These are phyloP conservation scores for Lagenidium giganteum DNA, from an alignment of 352 stramenopile species.

Conservation along the genomic window DNA sequence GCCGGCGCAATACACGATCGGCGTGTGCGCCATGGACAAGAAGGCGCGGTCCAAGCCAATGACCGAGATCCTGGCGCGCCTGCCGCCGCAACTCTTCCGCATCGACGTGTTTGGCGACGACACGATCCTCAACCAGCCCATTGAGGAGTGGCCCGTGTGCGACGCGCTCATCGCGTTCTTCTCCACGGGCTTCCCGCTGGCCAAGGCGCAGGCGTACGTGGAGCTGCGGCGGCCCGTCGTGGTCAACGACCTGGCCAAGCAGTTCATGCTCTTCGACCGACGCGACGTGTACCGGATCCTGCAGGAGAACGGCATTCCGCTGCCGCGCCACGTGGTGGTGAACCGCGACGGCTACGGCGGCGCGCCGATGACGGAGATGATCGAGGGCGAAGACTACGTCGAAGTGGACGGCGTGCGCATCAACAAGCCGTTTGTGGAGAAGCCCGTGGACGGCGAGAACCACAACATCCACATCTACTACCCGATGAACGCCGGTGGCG, in stretches of 20 bases:
- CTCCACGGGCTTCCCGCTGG: constrained; percentile 95
- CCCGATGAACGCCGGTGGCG: constrained; percentile 96
- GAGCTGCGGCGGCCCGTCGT: constrained; percentile 91
- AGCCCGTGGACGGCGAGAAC: constrained; percentile 99
- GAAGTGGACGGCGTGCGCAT: constrained; percentile 93
- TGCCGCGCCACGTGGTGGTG: constrained; percentile 94
- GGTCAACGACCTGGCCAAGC: constrained; percentile 96
- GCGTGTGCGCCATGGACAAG: constrained; percentile 98
- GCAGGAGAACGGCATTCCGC: constrained; percentile 90
- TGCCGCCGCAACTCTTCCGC: constrained; percentile 89
- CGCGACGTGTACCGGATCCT: constrained; percentile 94
- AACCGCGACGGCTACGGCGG: constrained; percentile 89
- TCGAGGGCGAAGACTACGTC: constrained; percentile 79
- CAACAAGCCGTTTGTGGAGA: constrained; percentile 99
- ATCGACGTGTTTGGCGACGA: constrained; percentile 98
- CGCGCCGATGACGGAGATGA: constrained; percentile 19
- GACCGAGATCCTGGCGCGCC: constrained; percentile 92
- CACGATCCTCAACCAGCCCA: constrained; percentile 91
- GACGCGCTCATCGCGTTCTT: constrained; percentile 99
- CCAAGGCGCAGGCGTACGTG: constrained; percentile 97
- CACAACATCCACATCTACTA: constrained; percentile 99
- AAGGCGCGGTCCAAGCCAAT: constrained; percentile 95
- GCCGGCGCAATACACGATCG: constrained; percentile 85
- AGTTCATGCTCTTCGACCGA: constrained; percentile 94
- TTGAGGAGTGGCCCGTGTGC: constrained; percentile 92